Conservation (phyloP, 1,284 basidiomycete genomes). For the Lentinula novae-zelandiae region DNA sequence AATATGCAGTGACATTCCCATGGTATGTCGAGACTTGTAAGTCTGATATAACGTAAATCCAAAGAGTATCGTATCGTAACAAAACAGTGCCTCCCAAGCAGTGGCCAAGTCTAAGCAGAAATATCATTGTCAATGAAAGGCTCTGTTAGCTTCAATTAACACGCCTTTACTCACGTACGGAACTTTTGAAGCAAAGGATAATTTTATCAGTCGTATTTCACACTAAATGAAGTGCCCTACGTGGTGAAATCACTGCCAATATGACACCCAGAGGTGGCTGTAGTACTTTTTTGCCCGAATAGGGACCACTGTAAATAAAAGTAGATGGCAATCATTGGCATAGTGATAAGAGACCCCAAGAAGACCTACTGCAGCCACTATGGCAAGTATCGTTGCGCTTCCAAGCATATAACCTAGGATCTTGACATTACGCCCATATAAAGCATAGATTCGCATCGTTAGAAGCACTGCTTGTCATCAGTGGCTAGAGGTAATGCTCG, state of each 20-base stretch:
- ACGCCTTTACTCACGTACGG: slow-evolving; percentile 4
- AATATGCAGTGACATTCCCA: background rate
- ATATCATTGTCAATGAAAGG: background rate
- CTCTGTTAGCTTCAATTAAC: background rate
- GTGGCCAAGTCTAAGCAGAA: slow-evolving; percentile 13
- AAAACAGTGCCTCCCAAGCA: slow-evolving; percentile 18
- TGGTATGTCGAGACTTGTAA: background rate
- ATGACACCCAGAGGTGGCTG: slow-evolving; percentile 15
- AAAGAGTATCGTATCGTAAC: slow-evolving; percentile 19
- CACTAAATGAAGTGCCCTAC: slow-evolving; percentile 3
- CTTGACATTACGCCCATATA: slow-evolving; percentile 14
- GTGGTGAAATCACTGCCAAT: slow-evolving; percentile 9
- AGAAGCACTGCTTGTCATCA: slow-evolving; percentile 13
- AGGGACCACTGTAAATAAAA: background rate
- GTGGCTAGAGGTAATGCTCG: too few species aligned
- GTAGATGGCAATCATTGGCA: background rate
- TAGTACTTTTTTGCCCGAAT: background rate
- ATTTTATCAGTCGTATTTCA: background rate
- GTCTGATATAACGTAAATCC: slow-evolving; percentile 15
- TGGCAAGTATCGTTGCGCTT: slow-evolving; percentile 1
- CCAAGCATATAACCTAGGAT: slow-evolving; percentile 11
- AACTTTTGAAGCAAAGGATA: background rate
- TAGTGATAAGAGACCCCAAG: background rate
- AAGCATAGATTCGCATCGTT: slow-evolving; percentile 16
- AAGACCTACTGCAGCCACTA: slow-evolving; percentile 3